phyloP scores from a whole-genome alignment of 1,139 yeast genomes.

The Blastobotrys malaysiensis region DNA sequence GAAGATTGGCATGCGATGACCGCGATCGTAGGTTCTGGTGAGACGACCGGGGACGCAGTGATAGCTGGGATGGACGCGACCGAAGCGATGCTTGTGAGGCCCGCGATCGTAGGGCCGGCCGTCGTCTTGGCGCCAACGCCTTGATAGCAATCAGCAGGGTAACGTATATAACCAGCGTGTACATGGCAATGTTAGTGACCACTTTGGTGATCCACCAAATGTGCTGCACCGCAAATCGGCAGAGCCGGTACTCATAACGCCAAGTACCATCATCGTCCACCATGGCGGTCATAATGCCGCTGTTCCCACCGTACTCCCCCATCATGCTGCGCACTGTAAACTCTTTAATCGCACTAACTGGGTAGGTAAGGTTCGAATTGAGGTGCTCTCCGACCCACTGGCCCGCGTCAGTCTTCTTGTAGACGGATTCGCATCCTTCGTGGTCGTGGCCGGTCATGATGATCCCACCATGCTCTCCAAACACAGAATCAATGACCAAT shows the following conservation, averaged over 20 bases:
- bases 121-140: background rate
- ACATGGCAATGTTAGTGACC: slow-evolving; percentile 28
- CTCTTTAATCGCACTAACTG: slow-evolving; percentile 47
- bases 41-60: background rate
- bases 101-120: background rate
- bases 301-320: slow-evolving; percentile 92
- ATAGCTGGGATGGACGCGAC: background rate
- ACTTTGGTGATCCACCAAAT: slow-evolving; percentile 91
- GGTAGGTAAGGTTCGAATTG: slow-evolving; percentile 1
- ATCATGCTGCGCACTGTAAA: slow-evolving; percentile 86
- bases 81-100: background rate
- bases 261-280: slow-evolving; percentile 44
- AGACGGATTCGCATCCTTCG: slow-evolving; percentile 76
- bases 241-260: slow-evolving; percentile 65
- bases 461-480: slow-evolving; percentile 60
- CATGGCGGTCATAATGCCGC: slow-evolving; percentile 76
- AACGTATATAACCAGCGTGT: background rate
- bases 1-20: background rate
- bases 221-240: slow-evolving; percentile 86
- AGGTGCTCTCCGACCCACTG: slow-evolving; percentile 39
- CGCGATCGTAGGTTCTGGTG: background rate
- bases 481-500: slow-evolving; percentile 60
- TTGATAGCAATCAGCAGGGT: background rate
- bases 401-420: slow-evolving; percentile 29
- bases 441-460: slow-evolving; percentile 95